phyloP scores from a whole-genome alignment of 441 rosid genomes.

The Erysimum cheiri region DNA sequence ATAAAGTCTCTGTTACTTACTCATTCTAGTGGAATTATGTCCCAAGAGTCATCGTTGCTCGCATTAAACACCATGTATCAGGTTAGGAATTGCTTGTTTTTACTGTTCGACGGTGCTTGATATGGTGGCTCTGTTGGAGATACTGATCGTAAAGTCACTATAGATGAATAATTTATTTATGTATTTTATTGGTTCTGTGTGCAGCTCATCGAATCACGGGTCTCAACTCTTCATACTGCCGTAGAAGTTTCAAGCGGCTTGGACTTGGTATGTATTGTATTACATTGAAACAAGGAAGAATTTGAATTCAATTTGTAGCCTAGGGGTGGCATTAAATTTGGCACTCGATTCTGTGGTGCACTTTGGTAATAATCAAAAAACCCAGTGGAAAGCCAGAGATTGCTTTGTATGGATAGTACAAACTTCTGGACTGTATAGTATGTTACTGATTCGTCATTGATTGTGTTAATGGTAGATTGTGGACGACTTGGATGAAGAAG shows the following conservation, averaged over 20 bases:
- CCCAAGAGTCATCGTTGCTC: constrained; percentile 81
- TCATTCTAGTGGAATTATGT: constrained; percentile 84
- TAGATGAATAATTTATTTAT: constrained; percentile 13
- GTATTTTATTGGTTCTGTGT: constrained; percentile 23
- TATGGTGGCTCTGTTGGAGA: background rate
- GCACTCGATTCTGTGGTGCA: background rate
- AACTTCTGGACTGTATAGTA: constrained; percentile 8
- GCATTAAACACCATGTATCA: constrained; percentile 83
- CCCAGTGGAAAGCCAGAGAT: constrained; percentile 5
- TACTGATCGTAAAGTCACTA: background rate
- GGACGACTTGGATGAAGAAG: constrained; percentile 63
- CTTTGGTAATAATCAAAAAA: background rate
- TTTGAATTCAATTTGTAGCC: constrained; percentile 9
- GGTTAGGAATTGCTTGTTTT: constrained; percentile 52
- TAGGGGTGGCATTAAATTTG: background rate
- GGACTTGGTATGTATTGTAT: constrained; percentile 51
- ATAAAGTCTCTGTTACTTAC: constrained; percentile 77
- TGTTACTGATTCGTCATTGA: constrained; percentile 15
- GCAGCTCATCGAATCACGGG: constrained; percentile 88
- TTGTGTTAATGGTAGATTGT: constrained; percentile 32
- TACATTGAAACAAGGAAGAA: constrained; percentile 52
- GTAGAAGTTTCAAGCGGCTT: constrained; percentile 75
- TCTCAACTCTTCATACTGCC: constrained; percentile 69
- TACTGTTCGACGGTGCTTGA: background rate
- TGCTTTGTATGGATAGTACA: background rate